Conservation (phyloP, 495 filamentous ascomycete genomes). For the Aspergillus incahuasiensis region DNA sequence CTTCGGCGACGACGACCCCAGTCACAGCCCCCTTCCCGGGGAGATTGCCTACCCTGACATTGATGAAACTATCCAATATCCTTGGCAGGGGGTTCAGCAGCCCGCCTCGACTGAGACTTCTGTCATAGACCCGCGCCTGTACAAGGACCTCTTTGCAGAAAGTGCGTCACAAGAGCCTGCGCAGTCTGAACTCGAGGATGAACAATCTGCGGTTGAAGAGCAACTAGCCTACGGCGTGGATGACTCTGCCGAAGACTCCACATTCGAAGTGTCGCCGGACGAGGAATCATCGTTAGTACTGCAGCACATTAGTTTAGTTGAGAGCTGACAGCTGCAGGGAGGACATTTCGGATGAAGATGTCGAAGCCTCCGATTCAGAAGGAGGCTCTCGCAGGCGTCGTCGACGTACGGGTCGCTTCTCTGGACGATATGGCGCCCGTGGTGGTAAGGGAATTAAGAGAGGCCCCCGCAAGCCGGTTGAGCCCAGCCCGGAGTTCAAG, state of each 20-base stretch:
- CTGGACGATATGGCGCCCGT: slow-evolving; percentile 40
- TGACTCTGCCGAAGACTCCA: slow-evolving; percentile 22
- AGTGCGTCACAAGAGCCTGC: slow-evolving; percentile 14
- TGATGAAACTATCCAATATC: slow-evolving; percentile 33
- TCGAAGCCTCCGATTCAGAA: slow-evolving; percentile 25
- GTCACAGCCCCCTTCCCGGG: slow-evolving; percentile 15
- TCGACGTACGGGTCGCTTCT: slow-evolving; percentile 36
- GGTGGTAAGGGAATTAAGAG: slow-evolving; percentile 49
- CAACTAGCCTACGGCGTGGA: slow-evolving; percentile 10
- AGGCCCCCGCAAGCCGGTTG: slow-evolving; percentile 66
- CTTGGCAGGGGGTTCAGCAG: slow-evolving; percentile 30
- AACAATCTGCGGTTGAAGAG: slow-evolving; percentile 4
- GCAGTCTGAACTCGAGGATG: slow-evolving; percentile 2
- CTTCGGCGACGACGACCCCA: slow-evolving; percentile 17
- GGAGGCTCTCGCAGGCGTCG: slow-evolving; percentile 29
- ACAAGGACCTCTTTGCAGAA: slow-evolving; percentile 21
- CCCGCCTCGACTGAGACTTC: slow-evolving; percentile 12
- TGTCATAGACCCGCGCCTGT: slow-evolving; percentile 41
- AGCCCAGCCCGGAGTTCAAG: slow-evolving; percentile 72
- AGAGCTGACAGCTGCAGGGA: slow-evolving; percentile 13
- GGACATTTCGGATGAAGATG: slow-evolving; percentile 13
- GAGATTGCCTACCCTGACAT: slow-evolving; percentile 35
- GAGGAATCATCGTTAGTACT: slow-evolving; percentile 19
- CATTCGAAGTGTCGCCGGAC: slow-evolving; percentile 22
- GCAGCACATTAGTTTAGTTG: neutral